Evolutionary conservation across 1,284 basidiomycete species (phyloP).

Genomic region (Microbotryum intermedium): DNA sequence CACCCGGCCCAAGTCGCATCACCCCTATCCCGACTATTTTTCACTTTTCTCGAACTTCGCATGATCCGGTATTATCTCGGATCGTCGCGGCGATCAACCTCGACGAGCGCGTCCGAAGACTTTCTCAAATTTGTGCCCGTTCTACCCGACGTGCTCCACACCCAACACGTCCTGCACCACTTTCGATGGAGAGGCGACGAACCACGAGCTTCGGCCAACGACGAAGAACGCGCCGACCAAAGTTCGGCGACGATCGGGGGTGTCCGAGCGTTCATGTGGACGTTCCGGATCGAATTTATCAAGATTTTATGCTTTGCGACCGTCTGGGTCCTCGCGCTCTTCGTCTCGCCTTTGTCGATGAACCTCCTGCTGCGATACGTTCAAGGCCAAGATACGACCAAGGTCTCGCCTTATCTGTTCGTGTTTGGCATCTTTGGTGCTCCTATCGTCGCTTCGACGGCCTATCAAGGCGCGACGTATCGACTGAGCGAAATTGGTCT

Average conservation of each 20-base stretch:
- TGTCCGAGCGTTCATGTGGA: conserved; percentile 10
- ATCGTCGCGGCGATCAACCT: not conserved
- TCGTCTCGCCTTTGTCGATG: conserved; percentile 23
- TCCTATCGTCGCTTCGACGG: conserved; percentile 18
- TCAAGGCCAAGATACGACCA: conserved; percentile 8
- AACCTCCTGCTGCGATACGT: conserved; percentile 27
- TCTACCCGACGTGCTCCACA: conserved; percentile 15
- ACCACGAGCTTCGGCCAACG: not conserved
- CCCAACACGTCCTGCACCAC: conserved; percentile 1
- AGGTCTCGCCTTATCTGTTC: conserved; percentile 21
- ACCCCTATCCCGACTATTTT: conserved; percentile 20
- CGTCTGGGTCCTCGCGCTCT: conserved; percentile 23
- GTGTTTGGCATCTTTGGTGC: conserved; percentile 21
- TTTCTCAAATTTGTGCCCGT: conserved; percentile 17
- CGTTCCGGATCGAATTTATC: conserved; percentile 6
- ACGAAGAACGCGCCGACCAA: not conserved
- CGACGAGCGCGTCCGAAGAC: not conserved
- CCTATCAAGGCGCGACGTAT: conserved; percentile 23
- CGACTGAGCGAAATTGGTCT: conserved; percentile 20
- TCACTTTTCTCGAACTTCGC: conserved; percentile 19
- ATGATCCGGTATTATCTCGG: conserved; percentile 14
- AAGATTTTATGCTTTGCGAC: conserved; percentile 15
- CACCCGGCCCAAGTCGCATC: conserved; percentile 26
- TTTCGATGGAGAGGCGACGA: conserved; percentile 21
- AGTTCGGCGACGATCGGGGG: not conserved